Evolutionary conservation across 495 filamentous ascomycete species (phyloP).

Genomic region (Penicillium lividum): DNA sequence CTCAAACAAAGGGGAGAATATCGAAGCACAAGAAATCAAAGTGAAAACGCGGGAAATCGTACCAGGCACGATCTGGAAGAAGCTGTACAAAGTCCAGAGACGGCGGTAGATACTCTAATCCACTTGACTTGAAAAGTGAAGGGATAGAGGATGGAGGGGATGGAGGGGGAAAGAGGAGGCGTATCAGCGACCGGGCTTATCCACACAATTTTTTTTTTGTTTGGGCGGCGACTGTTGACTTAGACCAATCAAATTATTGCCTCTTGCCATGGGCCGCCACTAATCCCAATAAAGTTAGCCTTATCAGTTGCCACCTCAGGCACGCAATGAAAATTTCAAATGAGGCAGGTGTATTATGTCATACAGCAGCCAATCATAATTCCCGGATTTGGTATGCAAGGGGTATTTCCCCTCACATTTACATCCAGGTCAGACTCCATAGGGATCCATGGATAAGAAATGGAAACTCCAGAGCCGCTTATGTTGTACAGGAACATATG

Average conservation of each 20-base stretch:
- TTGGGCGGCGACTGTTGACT: conserved; percentile 21
- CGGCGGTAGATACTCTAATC: conserved; percentile 15
- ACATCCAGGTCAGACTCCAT: too few relatives aligned
- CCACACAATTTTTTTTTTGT: conserved; percentile 29
- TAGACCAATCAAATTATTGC: conserved; percentile 13
- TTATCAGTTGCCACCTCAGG: conserved; percentile 18
- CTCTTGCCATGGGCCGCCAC: conserved; percentile 16
- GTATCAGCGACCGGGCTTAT: conserved; percentile 21
- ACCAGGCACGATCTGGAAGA: conserved; percentile 10
- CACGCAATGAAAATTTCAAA: conserved; percentile 1
- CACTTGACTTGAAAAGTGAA: conserved; percentile 14
- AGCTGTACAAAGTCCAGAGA: conserved; percentile 14
- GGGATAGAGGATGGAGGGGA: conserved; percentile 1
- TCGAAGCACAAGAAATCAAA: conserved; percentile 8
- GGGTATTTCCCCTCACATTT: not conserved
- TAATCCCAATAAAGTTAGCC: conserved; percentile 10
- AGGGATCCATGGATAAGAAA: not conserved
- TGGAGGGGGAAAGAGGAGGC: conserved; percentile 10
- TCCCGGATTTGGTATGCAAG: not conserved
- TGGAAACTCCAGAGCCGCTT: not conserved
- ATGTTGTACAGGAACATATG: too few relatives aligned
- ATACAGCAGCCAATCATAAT: not conserved
- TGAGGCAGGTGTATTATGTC: not conserved
- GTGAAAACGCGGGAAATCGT: not conserved
- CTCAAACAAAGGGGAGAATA: conserved; percentile 16